A percentile compares a stretch with the other conserved stretches of the same genome.
Conservation (phyloP, 257 asterid species). For the Solanum rostratum region DNA sequence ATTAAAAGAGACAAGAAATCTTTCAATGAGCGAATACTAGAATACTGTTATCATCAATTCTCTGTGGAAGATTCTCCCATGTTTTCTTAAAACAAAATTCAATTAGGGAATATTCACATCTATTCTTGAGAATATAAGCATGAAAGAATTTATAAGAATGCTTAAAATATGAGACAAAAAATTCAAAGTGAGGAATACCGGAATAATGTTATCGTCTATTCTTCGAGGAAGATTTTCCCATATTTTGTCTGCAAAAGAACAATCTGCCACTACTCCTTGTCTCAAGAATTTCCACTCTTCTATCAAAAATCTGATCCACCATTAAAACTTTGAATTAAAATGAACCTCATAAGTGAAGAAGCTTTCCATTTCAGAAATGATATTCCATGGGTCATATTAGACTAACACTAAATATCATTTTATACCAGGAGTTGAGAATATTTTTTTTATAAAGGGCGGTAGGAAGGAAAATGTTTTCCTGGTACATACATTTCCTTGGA, state of each 20-base stretch:
- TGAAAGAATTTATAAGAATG: not conserved
- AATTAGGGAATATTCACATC: not conserved
- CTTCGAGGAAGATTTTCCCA: conserved; percentile 52
- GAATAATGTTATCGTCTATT: conserved; percentile 36
- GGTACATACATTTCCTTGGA: not conserved
- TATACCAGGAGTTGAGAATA: not conserved
- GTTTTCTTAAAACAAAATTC: conserved; percentile 3
- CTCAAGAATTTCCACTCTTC: conserved; percentile 68
- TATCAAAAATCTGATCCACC: conserved; percentile 51
- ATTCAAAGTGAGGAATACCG: conserved; percentile 34
- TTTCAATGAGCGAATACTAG: conserved; percentile 34
- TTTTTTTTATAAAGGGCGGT: not conserved
- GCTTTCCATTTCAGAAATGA: not conserved
- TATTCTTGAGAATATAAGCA: too few species aligned
- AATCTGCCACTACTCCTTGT: conserved; percentile 25
- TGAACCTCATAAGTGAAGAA: not conserved
- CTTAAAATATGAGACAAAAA: not conserved
- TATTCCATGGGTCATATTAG: not conserved
- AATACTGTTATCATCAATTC: conserved; percentile 36
- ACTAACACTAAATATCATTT: not conserved
- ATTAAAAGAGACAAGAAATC: not conserved
- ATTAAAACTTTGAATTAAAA: not conserved
- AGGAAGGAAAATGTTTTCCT: too few species aligned
- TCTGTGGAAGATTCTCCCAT: conserved; percentile 50
- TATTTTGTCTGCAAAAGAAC: conserved; percentile 37